phyloP scores from a whole-genome alignment of 1,139 yeast species.

The Wickerhamomyces sp. region DNA sequence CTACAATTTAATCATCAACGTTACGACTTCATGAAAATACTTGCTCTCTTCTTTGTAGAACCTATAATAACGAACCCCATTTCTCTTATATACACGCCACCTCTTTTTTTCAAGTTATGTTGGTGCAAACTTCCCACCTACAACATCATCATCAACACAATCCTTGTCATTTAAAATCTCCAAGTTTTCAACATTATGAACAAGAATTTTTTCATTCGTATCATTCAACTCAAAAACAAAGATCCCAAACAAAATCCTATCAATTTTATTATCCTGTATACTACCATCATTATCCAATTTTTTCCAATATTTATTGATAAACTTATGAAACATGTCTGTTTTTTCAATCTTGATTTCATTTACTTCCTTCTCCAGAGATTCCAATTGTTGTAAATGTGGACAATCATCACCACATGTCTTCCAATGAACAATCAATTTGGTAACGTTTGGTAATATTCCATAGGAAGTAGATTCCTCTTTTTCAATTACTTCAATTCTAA shows the following conservation, averaged over 20 bases:
- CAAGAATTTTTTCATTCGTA: slow-evolving; percentile 51
- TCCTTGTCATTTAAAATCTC: slow-evolving; percentile 50
- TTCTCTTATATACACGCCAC: neutral
- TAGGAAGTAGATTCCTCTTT: slow-evolving; percentile 13
- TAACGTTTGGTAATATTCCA: slow-evolving; percentile 32
- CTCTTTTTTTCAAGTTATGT: neutral
- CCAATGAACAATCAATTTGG: slow-evolving; percentile 59
- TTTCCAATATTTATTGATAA: neutral
- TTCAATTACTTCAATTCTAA: slow-evolving; percentile 31
- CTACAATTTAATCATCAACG: too few species aligned
- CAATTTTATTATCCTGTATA: neutral
- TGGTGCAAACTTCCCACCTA: slow-evolving; percentile 1
- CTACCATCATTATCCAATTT: neutral
- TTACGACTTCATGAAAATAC: neutral
- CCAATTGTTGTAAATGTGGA: slow-evolving; percentile 7
- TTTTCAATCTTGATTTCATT: neutral
- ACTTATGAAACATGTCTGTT: neutral
- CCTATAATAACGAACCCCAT: too few species aligned
- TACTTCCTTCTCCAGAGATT: slow-evolving; percentile 1
- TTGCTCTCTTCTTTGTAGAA: neutral
- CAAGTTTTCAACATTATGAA: slow-evolving; percentile 76
- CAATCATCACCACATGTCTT: slow-evolving; percentile 40
- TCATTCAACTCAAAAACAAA: slow-evolving; percentile 71
- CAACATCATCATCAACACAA: slow-evolving; percentile 7
- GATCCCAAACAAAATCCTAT: slow-evolving; percentile 40